phyloP scores from a whole-genome alignment of 2,329 filamentous ascomycete species.

The Zelopaecilomyces penicillatus region DNA sequence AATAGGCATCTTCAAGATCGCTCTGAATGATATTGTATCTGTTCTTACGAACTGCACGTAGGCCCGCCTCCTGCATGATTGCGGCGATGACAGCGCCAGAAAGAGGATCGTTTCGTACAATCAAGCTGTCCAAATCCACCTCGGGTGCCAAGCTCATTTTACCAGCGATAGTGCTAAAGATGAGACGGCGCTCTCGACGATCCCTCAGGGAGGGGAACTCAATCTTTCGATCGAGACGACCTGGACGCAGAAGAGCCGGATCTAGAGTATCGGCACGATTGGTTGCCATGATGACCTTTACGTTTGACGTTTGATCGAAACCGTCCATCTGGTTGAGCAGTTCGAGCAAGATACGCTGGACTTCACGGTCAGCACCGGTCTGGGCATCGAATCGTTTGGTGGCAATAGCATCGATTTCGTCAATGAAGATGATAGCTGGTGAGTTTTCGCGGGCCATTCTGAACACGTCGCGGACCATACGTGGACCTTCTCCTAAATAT shows the following conservation, averaged over 20 bases:
- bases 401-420: constrained; percentile 97
- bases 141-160: constrained; percentile 98
- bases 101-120: constrained; percentile 91
- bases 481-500: constrained; percentile 92
- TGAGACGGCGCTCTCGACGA: constrained; percentile 86
- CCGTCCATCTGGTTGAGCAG: constrained; percentile 99
- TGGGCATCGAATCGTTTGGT: constrained; percentile 99
- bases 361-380: constrained; percentile 94
- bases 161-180: constrained; percentile 91
- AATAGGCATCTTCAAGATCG: constrained; percentile 95
- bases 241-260: constrained; percentile 85
- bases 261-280: constrained; percentile 97
- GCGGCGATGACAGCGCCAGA: constrained; percentile 94
- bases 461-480: constrained; percentile 99
- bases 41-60: constrained; percentile 93
- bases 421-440: constrained; percentile 98
- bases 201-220: constrained; percentile 96
- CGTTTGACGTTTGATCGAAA: constrained; percentile 97
- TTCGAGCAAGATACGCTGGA: constrained; percentile 95
- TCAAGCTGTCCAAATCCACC: constrained; percentile 91
- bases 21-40: constrained; percentile 98
- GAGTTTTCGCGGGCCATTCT: constrained; percentile 98
- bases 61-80: constrained; percentile 97
- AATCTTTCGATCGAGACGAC: constrained; percentile 94
- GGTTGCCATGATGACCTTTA: constrained; percentile 99